These are phyloP conservation scores for Mediolabrus comicus DNA, from an alignment of 108 stramenopile species.

Conservation along the genomic window DNA sequence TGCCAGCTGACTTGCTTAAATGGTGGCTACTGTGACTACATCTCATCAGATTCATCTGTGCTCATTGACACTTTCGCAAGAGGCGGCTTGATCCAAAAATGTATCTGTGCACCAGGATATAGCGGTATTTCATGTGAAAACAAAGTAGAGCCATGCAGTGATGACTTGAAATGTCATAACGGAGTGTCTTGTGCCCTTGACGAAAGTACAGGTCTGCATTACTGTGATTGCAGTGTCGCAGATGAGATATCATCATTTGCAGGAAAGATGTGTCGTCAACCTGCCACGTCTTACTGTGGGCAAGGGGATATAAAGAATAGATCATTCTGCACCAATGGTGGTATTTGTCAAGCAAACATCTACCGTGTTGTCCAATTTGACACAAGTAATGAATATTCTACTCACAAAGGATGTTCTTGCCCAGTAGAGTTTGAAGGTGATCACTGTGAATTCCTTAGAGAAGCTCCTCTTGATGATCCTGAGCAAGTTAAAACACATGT, in stretches of 20 bases:
- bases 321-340: constrained; percentile 46
- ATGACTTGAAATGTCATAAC: constrained; percentile 30
- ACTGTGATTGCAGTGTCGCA: constrained; percentile 35
- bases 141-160: constrained; percentile 37
- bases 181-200: constrained; percentile 14
- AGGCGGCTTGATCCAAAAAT: constrained; percentile 52
- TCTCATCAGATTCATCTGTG: constrained; percentile 27
- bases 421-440: constrained; percentile 59
- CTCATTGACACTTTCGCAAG: constrained; percentile 33
- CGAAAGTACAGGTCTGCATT: constrained; percentile 2
- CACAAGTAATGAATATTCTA: not conserved
- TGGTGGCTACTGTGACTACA: constrained; percentile 56
- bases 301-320: constrained; percentile 18
- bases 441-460: constrained; percentile 59
- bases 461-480: not conserved
- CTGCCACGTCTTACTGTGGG: constrained; percentile 45
- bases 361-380: not conserved
- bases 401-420: constrained; percentile 56
- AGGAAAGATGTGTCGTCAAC: constrained; percentile 38
- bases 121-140: constrained; percentile 51
- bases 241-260: constrained; percentile 29
- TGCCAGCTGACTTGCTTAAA: constrained; percentile 56
- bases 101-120: constrained; percentile 52
- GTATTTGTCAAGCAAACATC: constrained; percentile 23
- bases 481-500: not conserved